A percentile compares a stretch with the other conserved stretches of the same genome.
These are phyloP conservation scores for Mycocentrospora acerina DNA, from an alignment of 2,329 filamentous ascomycete genomes.

Conservation along the genomic window DNA sequence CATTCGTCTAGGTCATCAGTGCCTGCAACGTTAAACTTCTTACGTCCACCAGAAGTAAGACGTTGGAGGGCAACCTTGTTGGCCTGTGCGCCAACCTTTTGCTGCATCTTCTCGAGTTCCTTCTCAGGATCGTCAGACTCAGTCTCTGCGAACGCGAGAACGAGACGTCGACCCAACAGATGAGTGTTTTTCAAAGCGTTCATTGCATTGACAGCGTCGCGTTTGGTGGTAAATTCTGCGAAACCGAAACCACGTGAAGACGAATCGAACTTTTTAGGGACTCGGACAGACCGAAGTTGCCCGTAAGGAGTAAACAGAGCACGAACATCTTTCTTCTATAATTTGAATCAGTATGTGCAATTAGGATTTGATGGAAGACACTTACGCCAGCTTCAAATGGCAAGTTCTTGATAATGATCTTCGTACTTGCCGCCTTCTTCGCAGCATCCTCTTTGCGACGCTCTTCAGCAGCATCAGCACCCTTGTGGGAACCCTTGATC, in stretches of 20 bases:
- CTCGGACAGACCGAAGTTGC: slow-evolving; percentile 84
- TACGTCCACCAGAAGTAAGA: slow-evolving; percentile 78
- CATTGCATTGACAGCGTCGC: slow-evolving; percentile 88
- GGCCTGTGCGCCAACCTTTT: slow-evolving; percentile 87
- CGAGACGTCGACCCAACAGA: slow-evolving; percentile 82
- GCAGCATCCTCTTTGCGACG: slow-evolving; percentile 77
- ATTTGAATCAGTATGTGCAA: slow-evolving; percentile 18
- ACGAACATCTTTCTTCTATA: slow-evolving; percentile 80
- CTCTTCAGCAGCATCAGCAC: slow-evolving; percentile 83
- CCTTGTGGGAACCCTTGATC: slow-evolving; percentile 85
- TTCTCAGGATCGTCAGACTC: slow-evolving; percentile 91
- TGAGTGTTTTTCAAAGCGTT: slow-evolving; percentile 90
- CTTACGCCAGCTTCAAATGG: slow-evolving; percentile 75
- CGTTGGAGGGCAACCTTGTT: slow-evolving; percentile 89
- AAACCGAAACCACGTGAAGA: slow-evolving; percentile 92
- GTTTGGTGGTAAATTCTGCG: slow-evolving; percentile 88
- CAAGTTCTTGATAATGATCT: slow-evolving; percentile 97
- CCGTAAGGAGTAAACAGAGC: slow-evolving; percentile 87
- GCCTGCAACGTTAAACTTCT: slow-evolving; percentile 82
- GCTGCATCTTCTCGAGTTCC: slow-evolving; percentile 95
- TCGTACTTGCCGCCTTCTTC: slow-evolving; percentile 81
- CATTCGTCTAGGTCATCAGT: slow-evolving; percentile 57
- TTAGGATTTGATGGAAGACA: slow-evolving; percentile 6
- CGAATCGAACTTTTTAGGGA: slow-evolving; percentile 93
- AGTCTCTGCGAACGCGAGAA: slow-evolving; percentile 87